Base-by-base conservation (phyloP, 2,329 filamentous ascomycete species). In the Verticillium dahliae region DNA sequence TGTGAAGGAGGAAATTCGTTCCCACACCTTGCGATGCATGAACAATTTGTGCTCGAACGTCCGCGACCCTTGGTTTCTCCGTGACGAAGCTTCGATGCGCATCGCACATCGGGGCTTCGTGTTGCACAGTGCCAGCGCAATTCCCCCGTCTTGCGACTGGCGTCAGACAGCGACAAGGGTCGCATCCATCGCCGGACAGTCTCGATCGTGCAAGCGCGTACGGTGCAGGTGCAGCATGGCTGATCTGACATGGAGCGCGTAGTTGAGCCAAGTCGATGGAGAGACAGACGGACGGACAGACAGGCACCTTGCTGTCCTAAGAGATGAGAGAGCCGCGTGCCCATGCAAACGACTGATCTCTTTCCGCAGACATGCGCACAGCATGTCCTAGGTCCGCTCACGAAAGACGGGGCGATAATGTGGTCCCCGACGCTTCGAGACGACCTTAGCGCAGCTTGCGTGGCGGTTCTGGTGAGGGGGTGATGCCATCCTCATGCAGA, bases 401-500 rank as follows among this genome's bases (percentile, higher is more conserved):
- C 10, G 45, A 18, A 50, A n/a, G 39, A 41, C 39, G n/a, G 9
- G 45, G 45, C 11, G n/a, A 7, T 10, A 10, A 45, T 50, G 45
- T n/a, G 45, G 45, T 50, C 45, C 45, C 45, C 45, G 45, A 50
- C 45, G 9, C 45, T 50, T 50, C 45, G 18, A 50, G 45, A 22
- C 45, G n/a, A 22, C 45, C 63, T 66, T 67, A 67, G 70, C 68
- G 66, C 60, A 66, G 67, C 67, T 69, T 71, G 69, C 64, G 69
- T 72, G 70, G 70, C 69, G 67, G 65, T 54, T 60, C 64, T 45
- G 58, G 59, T 57, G 55, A 66, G 65, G 71, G 69, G 69, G 68
- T 63, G 65, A 69, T 69, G 66, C 64, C 60, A 67, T 67, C 62
- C 62, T 62, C 62, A 57, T 35, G 55, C 55, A 37, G 55, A 37